These are phyloP conservation scores for Fusarium buharicum DNA, from an alignment of 2,329 filamentous ascomycete genomes.

Conservation along the genomic window DNA sequence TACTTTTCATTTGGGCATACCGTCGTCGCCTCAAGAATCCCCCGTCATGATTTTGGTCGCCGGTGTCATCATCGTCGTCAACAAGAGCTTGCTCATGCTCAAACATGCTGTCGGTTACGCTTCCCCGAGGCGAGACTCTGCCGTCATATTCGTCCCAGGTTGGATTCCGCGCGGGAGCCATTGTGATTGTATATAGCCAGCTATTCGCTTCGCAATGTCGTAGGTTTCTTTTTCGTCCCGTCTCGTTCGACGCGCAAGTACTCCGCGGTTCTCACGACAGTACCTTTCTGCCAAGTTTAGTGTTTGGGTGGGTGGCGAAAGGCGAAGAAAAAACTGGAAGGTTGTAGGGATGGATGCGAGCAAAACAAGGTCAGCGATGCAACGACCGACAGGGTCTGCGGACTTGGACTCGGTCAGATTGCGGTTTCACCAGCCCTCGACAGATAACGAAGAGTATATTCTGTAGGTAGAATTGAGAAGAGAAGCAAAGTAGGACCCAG, in stretches of 20 bases:
- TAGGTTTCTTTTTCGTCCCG: neutral
- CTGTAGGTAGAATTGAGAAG: slow-evolving; percentile 1
- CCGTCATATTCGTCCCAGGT: slow-evolving; percentile 61
- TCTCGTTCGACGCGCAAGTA: neutral
- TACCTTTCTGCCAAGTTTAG: slow-evolving; percentile 15
- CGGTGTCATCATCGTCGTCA: slow-evolving; percentile 52
- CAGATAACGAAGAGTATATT: neutral
- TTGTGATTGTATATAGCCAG: slow-evolving; percentile 31
- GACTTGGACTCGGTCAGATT: slow-evolving; percentile 8
- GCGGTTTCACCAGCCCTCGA: slow-evolving; percentile 7
- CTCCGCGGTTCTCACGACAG: neutral
- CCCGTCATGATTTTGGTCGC: slow-evolving; percentile 45
- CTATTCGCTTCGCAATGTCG: slow-evolving; percentile 4
- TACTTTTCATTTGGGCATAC: slow-evolving; percentile 20
- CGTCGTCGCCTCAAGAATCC: slow-evolving; percentile 48
- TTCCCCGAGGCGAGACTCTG: slow-evolving; percentile 55
- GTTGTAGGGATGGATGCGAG: slow-evolving; percentile 25
- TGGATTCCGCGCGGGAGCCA: slow-evolving; percentile 52
- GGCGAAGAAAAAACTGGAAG: slow-evolving; percentile 27
- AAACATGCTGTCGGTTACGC: slow-evolving; percentile 55
- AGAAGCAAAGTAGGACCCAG: neutral
- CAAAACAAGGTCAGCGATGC: slow-evolving; percentile 22
- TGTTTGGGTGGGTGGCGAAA: slow-evolving; percentile 30
- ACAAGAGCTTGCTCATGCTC: slow-evolving; percentile 60
- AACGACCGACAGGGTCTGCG: slow-evolving; percentile 20